Percentiles rank a stretch among this genome's conserved stretches.
Conservation (phyloP, 2,329 filamentous ascomycete genomes). For the Ceratocystis destructans region DNA sequence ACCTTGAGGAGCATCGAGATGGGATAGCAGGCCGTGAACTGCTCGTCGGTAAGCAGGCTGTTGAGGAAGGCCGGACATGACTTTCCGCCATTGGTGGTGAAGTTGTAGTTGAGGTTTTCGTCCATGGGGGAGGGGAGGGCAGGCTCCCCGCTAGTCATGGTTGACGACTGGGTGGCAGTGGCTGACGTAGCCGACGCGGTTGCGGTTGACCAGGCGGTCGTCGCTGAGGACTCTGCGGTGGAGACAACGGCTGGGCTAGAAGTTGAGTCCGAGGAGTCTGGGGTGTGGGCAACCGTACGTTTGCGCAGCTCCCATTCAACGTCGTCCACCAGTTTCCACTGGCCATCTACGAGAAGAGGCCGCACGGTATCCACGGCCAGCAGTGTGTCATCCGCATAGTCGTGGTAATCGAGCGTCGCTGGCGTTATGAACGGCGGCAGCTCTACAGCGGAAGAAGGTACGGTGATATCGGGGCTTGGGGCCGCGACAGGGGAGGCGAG, state of each 20-base stretch:
- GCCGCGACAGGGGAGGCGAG: slow-evolving; percentile 6
- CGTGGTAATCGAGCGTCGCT: background rate
- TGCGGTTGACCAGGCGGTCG: slow-evolving; percentile 4
- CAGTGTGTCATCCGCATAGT: slow-evolving; percentile 12
- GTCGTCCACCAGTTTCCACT: slow-evolving; percentile 21
- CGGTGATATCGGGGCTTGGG: background rate
- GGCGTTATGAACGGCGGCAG: slow-evolving; percentile 5
- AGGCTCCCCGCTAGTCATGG: slow-evolving; percentile 24
- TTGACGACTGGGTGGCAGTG: slow-evolving; percentile 22
- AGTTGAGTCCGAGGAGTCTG: slow-evolving; percentile 17
- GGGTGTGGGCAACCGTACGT: slow-evolving; percentile 22
- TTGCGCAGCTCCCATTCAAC: slow-evolving; percentile 21
- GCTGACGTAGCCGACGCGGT: slow-evolving; percentile 14
- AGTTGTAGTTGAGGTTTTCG: slow-evolving; percentile 47
- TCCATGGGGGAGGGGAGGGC: slow-evolving; percentile 54
- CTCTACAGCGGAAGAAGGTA: background rate
- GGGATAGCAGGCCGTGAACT: slow-evolving; percentile 63
- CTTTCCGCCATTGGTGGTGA: slow-evolving; percentile 37
- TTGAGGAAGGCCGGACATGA: slow-evolving; percentile 56
- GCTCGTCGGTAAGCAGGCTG: slow-evolving; percentile 48
- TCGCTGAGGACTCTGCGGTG: background rate
- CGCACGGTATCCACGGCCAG: slow-evolving; percentile 20
- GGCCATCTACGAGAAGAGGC: slow-evolving; percentile 20
- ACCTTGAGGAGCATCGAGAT: slow-evolving; percentile 74
- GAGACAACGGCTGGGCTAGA: background rate